These are phyloP conservation scores for Omphalea diandra DNA, from an alignment of 441 rosid genomes.

Conservation along the genomic window DNA sequence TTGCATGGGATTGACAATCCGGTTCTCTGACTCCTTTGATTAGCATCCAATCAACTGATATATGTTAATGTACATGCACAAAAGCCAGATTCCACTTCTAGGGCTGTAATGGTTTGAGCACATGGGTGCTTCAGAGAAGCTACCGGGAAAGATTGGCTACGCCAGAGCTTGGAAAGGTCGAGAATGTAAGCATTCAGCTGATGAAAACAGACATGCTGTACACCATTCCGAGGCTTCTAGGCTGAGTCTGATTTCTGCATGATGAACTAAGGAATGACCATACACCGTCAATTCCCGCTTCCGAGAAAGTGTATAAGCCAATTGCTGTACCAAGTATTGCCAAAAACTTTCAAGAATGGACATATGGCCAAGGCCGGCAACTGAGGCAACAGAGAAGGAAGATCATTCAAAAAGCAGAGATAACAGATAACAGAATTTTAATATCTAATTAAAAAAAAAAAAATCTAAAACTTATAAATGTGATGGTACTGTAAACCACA, in stretches of 20 bases:
- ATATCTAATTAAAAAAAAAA: too few species aligned
- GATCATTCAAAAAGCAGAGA: slow-evolving; percentile 4
- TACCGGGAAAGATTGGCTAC: background rate
- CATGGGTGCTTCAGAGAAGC: background rate
- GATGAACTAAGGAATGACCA: background rate
- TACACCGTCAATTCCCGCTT: slow-evolving; percentile 4
- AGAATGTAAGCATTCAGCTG: background rate
- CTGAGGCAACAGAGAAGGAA: background rate
- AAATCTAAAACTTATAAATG: background rate
- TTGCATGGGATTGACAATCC: too few species aligned
- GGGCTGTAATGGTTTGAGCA: background rate
- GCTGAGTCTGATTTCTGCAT: background rate
- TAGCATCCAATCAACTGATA: background rate
- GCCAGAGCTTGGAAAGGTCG: background rate
- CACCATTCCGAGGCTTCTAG: too few species aligned
- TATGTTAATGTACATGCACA: background rate
- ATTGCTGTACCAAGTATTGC: background rate
- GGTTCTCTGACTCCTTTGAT: too few species aligned
- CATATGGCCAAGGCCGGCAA: background rate
- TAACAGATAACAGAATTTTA: too few species aligned
- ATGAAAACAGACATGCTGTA: background rate
- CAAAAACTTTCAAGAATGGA: background rate
- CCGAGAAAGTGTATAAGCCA: background rate
- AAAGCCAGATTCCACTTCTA: background rate
- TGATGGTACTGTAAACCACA: background rate